These are phyloP conservation scores for Ceratocystis albifundus DNA, from an alignment of 2,329 filamentous ascomycete species.

Conservation along the genomic window DNA sequence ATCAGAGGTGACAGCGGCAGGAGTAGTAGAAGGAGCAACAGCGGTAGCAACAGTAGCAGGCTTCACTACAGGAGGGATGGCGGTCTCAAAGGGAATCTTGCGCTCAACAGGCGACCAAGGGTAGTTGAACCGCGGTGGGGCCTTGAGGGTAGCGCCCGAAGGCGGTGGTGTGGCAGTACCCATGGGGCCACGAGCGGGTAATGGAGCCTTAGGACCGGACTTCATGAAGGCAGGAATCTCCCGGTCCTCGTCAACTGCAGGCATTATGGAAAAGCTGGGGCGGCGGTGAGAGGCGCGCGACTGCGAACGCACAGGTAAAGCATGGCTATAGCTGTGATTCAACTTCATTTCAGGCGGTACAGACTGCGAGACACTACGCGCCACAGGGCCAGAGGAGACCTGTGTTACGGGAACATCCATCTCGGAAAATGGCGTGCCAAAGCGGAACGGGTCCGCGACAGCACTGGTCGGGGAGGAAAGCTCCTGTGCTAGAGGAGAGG, in stretches of 20 bases:
- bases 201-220: conserved; percentile 23
- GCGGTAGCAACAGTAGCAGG: conserved; percentile 23
- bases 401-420: conserved; percentile 77
- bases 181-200: conserved; percentile 29
- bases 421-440: conserved; percentile 80
- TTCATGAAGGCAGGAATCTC: conserved; percentile 30
- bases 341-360: conserved; percentile 75
- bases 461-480: conserved; percentile 39
- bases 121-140: conserved; percentile 45
- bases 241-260: conserved; percentile 55
- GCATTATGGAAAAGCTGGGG: conserved; percentile 57
- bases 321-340: conserved; percentile 43
- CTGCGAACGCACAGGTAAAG: conserved; percentile 36
- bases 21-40: neutral
- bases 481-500: conserved; percentile 42
- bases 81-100: conserved; percentile 35
- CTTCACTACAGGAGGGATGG: conserved; percentile 32
- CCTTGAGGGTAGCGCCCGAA: conserved; percentile 23
- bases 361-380: conserved; percentile 73
- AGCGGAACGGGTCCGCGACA: conserved; percentile 52
- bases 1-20: neutral
- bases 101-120: conserved; percentile 45
- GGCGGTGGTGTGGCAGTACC: conserved; percentile 29
- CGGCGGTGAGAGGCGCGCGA: conserved; percentile 49
- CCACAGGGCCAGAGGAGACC: conserved; percentile 57